phyloP scores from a whole-genome alignment of 306 rosid species.

The Hippophae tibetana region DNA sequence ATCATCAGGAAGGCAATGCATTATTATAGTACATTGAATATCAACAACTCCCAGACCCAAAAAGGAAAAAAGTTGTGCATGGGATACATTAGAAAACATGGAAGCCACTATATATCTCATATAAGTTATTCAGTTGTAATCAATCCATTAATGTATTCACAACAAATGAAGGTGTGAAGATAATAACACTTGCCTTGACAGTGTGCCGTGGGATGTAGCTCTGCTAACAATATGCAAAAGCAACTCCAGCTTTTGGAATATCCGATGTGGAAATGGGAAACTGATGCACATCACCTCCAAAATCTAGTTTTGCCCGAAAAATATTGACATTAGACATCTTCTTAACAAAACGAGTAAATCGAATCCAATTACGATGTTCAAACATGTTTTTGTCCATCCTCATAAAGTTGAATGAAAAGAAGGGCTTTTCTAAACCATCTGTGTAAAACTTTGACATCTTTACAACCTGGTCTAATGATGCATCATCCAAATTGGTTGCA shows the following conservation, averaged over 20 bases:
- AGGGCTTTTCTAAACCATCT: constrained; percentile 61
- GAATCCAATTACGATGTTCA: constrained; percentile 60
- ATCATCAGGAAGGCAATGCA: too few relatives aligned
- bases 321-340: constrained; percentile 52
- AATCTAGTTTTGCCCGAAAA: constrained; percentile 75
- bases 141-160: constrained; percentile 20
- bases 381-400: constrained; percentile 79
- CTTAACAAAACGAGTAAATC: constrained; percentile 76
- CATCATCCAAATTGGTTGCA: constrained; percentile 43
- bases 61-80: too few relatives aligned
- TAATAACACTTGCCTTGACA: constrained; percentile 13
- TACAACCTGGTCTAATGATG: constrained; percentile 50
- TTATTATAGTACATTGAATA: too few relatives aligned
- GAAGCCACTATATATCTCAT: constrained; percentile 29
- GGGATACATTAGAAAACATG: too few relatives aligned
- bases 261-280: constrained; percentile 31
- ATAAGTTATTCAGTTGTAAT: constrained; percentile 22
- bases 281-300: constrained; percentile 27
- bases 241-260: constrained; percentile 40
- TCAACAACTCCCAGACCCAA: too few relatives aligned
- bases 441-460: constrained; percentile 66
- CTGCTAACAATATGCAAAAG: constrained; percentile 42
- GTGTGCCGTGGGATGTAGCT: background rate
- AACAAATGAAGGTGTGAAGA: constrained; percentile 15
- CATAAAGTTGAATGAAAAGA: constrained; percentile 70